Base-by-base conservation (phyloP, 129 eudicot genomes). In the Helichrysum umbraculigerum region DNA sequence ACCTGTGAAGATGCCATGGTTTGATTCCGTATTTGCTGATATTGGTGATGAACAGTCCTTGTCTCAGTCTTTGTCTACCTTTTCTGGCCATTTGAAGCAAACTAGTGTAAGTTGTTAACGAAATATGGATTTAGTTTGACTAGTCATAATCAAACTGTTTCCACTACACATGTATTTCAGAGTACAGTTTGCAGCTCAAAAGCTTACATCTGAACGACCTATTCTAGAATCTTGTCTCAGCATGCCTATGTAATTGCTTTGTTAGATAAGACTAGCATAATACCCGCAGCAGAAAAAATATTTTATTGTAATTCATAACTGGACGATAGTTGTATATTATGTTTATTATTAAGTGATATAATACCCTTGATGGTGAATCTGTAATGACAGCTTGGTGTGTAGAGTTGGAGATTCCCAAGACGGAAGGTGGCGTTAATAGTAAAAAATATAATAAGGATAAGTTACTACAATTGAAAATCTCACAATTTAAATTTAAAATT, bases 11-110 rank as follows among this genome's bases (percentile, higher is more conserved):
- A 86, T 94, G 66, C 98, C 97, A 60, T 94, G 97, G 98, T 87
- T 91, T 81, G 96, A 94, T 84, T 91, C 50, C 76, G 90, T 94
- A 78, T 89, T 88, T 77, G 98, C 97, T 76, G 97, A 94, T 83
- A 91, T 94, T 69, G 97, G 97, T 76, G 98, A 94, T 75, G 98
- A 94, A 61, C 98, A 94, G 72, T 94, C 98, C 76, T 78, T 94
- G 84, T 88, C 97, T 68, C 98, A 94, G 52, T 94, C 98, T 68
- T 68, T 94, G 74, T 94, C 98, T 79, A 91, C 98, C 73, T 94
- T 94, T 78, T 94, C 98, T 14, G 97, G 97, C 57, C 98, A 94
- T 88, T 74, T 94, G 86, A 94, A 86, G 75, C 93, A 91, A 84
- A 91, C 90, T 30, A 87, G 91, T 84, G 98, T 94, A 85, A 88